Evolutionary conservation across 2,329 filamentous ascomycete genomes (phyloP), one percentile per base, ranked within the genome.

Genomic region (Colletotrichum orbiculare): DNA sequence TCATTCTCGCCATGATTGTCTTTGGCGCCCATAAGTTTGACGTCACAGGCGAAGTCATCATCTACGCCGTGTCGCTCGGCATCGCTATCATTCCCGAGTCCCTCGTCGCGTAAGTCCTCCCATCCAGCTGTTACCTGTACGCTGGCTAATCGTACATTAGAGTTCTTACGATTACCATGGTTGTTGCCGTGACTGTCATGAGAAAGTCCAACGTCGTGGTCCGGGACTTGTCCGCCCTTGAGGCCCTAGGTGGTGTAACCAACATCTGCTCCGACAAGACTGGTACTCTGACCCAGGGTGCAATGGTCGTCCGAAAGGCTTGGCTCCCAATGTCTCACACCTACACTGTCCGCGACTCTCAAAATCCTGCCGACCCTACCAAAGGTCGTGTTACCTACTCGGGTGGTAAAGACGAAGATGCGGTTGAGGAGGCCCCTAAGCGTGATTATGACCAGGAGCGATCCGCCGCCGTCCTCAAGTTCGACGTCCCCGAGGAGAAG

Each of bases 201-300:
- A 82, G 86, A 64, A 86, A 88, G 72, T 81, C 86, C 41, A 86
- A 90, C 67, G 87, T 90, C 46, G 86, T 90, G 57, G 86, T 90
- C 35, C 83, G 87, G 68, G 89, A 91, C 71, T 80, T 92, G 47
- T 87, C 87, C 4, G 87, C 88, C 0, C 82, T 92, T 0, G 90
- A 92, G 71, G 88, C 89, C 11, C 82, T 92, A 2, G 90, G 90
- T 11, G 89, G 87, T 47, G 89, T 92, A 33, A 91, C 89, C 61
- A 88, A 91, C 72, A 90, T 92, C 71, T 92, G 89, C 76, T 91
- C 89, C 33, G 89, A 91, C 77, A 91, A 91, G 77, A 92, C 89
- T 0, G 90, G 90, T 12, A 92, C 90, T 0, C 78, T 90, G 12
- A 90, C 88, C 0, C 86, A 89, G 69, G 87, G 89, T 41, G 88